Evolutionary conservation across 768 basidiomycete species (phyloP).

Genomic region (Serpula lacrymans): DNA sequence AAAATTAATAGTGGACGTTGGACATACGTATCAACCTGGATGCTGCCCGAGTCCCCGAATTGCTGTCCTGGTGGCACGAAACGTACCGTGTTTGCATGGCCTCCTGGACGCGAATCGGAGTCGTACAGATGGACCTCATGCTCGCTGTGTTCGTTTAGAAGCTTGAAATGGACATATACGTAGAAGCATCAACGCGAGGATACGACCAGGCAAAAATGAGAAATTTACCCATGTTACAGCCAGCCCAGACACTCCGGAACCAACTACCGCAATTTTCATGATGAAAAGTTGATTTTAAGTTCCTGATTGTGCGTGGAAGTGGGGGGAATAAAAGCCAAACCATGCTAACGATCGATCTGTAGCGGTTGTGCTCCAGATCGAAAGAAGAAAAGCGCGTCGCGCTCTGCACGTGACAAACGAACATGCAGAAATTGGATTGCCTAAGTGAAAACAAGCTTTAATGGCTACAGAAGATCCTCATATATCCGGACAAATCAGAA

Average conservation of each 20-base stretch:
- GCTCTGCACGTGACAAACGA: too few species aligned
- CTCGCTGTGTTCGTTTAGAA: slow-evolving; percentile 69
- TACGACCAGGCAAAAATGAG: background rate
- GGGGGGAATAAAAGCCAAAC: too few species aligned
- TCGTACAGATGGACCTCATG: slow-evolving; percentile 78
- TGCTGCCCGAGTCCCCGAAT: slow-evolving; percentile 23
- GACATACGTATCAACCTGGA: slow-evolving; percentile 70
- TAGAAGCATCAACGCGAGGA: background rate
- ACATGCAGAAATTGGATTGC: too few species aligned
- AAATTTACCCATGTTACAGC: slow-evolving; percentile 66
- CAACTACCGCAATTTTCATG: slow-evolving; percentile 71
- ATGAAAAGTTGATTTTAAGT: too few species aligned
- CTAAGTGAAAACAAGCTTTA: too few species aligned
- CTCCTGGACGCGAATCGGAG: slow-evolving; percentile 61
- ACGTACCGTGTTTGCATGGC: slow-evolving; percentile 72
- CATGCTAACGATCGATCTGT: too few species aligned
- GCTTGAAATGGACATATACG: slow-evolving; percentile 35
- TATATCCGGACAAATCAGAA: too few species aligned
- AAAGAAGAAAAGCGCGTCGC: too few species aligned
- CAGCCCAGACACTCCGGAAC: slow-evolving; percentile 77
- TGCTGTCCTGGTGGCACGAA: slow-evolving; percentile 40
- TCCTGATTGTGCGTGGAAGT: too few species aligned
- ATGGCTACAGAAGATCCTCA: too few species aligned
- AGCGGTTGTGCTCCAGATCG: too few species aligned
- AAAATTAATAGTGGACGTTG: background rate